Evolutionary conservation across 768 basidiomycete species (phyloP), one percentile per base, ranked within the genome.

Genomic region (Rickenella mellea): DNA sequence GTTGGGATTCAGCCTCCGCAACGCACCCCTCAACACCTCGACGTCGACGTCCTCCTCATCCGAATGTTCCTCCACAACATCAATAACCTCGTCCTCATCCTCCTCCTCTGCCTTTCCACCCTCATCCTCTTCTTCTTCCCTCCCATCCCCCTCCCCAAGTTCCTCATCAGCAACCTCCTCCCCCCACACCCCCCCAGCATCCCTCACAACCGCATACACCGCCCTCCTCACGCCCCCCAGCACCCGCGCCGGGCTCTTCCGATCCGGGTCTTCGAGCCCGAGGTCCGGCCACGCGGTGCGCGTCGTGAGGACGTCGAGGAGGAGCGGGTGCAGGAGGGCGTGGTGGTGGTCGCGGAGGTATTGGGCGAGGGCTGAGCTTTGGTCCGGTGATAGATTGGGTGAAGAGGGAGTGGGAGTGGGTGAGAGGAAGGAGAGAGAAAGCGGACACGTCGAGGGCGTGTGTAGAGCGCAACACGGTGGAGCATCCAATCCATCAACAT

Each of bases 261-360:
- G 39, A 56, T 90, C 86, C 0, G 87, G 87, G 49, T 78, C 73
- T 46, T 90, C 87, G 15, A 90, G 69, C 55, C 85, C 87, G n/a
- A 79, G 55, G 26, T 68, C 64, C 4, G 82, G 76, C 83, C 83
- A 89, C 44, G 67, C 78, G 1, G 83, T 77, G 14, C 70, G 73
- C 0, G 80, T 77, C 43, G 60, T 74, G 40, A 88, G 56, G 4
- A 70, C 54, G 48, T 88, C 80, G 55, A 81, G 56, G 22, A 75
- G 59, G 45, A 73, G 69, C 2, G 80, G 72, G 14, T 74, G 65
- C 15, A 89, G 57, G 1, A 57, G 55, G 3, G 83, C 85, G 1
- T 52, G 55, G 40, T 83, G 69, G 57, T 80, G 89, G 0, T 82
- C 82, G 25, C 68, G 58, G 37, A 85, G 47, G 54, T 84, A 86